Evolutionary conservation across 805 yeast species (phyloP), one percentile per base, ranked within the genome.

Genomic region (Wickerhamiella spandovensis): DNA sequence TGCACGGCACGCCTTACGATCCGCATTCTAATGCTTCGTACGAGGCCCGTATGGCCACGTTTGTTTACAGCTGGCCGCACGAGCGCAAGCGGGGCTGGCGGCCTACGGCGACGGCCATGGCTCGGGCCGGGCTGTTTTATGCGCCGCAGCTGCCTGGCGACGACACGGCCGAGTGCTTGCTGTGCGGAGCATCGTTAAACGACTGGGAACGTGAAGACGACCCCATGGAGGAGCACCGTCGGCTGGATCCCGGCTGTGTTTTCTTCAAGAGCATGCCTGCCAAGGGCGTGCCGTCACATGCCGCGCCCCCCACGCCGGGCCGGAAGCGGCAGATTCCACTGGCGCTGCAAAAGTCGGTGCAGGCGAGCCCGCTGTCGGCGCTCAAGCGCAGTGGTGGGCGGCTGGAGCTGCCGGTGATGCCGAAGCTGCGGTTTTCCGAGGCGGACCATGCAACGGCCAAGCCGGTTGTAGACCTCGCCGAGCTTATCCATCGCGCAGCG

Each of bases 121-220:
- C 78, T 1, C 72, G 71, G 28, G 77, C 79, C 32, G 94, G 95
- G 0, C 82, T 84, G 59, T 78, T 72, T 54, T 80, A 74, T 59
- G 66, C 71, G 10, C 83, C 86, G 1, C 65, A 69, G 2, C 59
- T 60, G n/a, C 62, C 63, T 15, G 69, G 67, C 37, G 78, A 74
- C 48, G 83, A 80, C 60, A 70, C 75, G 24, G 78, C 78, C 1
- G 67, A 76, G 2, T 84, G 95, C 61, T 69, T 76, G 55, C 77
- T 77, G 59, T 84, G 95, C 63, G 76, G 75, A 10, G 66, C 74
- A 18, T 73, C 81, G 0, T 65, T 77, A 15, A 83, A 82, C 48
- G 88, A 87, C 2, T 84, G 94, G 94, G 84, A 76, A 51, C 61
- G 64, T 1, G 71, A 67, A 2, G 92, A 85, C 63, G 78, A 75